Evolutionary conservation across 2,329 filamentous ascomycete genomes (phyloP).

Genomic region (Fusarium concolor): DNA sequence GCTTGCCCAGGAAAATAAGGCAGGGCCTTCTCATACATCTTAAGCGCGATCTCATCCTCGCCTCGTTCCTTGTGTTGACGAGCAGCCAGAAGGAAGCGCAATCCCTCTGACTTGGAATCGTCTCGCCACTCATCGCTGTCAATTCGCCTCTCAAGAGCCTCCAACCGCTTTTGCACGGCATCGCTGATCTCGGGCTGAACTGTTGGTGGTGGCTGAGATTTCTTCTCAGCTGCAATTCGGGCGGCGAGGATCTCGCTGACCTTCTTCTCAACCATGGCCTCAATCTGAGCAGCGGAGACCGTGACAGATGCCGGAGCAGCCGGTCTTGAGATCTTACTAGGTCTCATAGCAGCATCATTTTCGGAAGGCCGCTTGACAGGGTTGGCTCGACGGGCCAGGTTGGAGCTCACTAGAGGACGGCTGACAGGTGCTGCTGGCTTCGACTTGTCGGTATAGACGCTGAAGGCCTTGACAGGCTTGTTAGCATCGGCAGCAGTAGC

Average conservation of each 20-base stretch:
- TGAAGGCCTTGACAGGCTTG: slow-evolving; percentile 86
- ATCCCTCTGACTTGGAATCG: slow-evolving; percentile 81
- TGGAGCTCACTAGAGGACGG: slow-evolving; percentile 51
- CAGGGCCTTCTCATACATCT: slow-evolving; percentile 86
- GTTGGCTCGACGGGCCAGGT: slow-evolving; percentile 49
- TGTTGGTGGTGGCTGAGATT: slow-evolving; percentile 50
- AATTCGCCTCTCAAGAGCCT: slow-evolving; percentile 87
- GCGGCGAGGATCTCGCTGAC: slow-evolving; percentile 89
- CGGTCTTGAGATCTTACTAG: slow-evolving; percentile 58
- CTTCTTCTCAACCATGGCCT: slow-evolving; percentile 92
- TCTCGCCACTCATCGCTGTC: slow-evolving; percentile 71
- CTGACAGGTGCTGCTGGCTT: slow-evolving; percentile 58
- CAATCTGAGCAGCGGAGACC: slow-evolving; percentile 80
- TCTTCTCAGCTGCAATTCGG: slow-evolving; percentile 64
- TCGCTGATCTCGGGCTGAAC: slow-evolving; percentile 71
- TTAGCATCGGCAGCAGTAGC: slow-evolving; percentile 49
- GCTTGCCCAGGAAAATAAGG: slow-evolving; percentile 88
- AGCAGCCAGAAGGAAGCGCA: slow-evolving; percentile 89
- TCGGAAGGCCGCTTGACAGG: slow-evolving; percentile 59
- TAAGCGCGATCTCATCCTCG: slow-evolving; percentile 80
- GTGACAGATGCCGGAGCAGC: slow-evolving; percentile 52
- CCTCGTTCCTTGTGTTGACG: slow-evolving; percentile 89
- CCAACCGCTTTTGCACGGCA: slow-evolving; percentile 82
- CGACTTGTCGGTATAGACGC: slow-evolving; percentile 82
- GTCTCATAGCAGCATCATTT: slow-evolving; percentile 55